Conservation (phyloP, 345 rosid genomes). For the Gossypium arboreum region DNA sequence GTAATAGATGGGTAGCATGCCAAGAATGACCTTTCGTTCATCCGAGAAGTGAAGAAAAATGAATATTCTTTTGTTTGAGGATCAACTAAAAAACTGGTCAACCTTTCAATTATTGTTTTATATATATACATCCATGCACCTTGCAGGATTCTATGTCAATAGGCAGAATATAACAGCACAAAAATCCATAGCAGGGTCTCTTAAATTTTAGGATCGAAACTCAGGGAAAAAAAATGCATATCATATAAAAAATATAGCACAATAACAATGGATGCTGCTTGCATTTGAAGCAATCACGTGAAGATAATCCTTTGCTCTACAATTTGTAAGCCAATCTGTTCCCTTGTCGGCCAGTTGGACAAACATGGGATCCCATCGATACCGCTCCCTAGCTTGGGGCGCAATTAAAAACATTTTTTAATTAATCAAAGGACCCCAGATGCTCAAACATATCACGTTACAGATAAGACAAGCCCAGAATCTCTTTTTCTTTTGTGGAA, state of each 20-base stretch:
- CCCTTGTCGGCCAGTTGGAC: neutral
- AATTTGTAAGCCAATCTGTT: neutral
- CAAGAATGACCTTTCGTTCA: conserved; percentile 2
- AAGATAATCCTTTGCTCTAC: neutral
- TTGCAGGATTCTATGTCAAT: neutral
- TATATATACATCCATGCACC: neutral
- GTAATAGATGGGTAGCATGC: neutral
- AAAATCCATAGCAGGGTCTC: neutral
- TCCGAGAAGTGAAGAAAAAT: neutral
- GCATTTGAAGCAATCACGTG: conserved; percentile 6
- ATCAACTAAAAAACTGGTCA: neutral
- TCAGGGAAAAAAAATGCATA: neutral
- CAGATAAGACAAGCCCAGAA: neutral
- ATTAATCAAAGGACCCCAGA: neutral
- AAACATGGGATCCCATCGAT: neutral
- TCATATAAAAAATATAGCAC: neutral
- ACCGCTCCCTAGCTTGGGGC: neutral
- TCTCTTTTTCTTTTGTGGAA: neutral
- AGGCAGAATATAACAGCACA: conserved; percentile 1
- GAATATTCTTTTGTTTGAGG: neutral
- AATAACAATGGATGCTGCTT: neutral
- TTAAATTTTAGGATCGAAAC: neutral
- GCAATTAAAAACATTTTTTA: neutral
- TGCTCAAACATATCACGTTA: neutral
- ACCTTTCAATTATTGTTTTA: neutral